A percentile compares a stretch with the other conserved stretches of the same genome.
phyloP scores from a whole-genome alignment of 805 yeast species.

The Priceomyces haplophilus region DNA sequence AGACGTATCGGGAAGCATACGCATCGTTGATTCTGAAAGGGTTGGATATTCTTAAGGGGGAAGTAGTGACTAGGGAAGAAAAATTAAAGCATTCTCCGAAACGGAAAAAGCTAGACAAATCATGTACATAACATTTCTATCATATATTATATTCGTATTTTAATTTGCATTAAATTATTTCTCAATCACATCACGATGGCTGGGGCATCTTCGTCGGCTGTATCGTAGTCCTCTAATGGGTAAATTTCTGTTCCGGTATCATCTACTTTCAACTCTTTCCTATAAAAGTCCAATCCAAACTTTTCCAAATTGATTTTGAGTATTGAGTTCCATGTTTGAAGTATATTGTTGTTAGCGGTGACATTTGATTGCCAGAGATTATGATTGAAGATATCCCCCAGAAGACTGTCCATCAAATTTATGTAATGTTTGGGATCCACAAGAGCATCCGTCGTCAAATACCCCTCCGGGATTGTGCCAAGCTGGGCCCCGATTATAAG shows the following conservation, averaged over 20 bases:
- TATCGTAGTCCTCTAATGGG: conserved; percentile 19
- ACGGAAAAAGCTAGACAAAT: conserved; percentile 2
- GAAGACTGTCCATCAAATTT: conserved; percentile 19
- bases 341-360: conserved; percentile 15
- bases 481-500: conserved; percentile 35
- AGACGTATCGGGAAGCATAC: conserved; percentile 26
- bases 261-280: conserved; percentile 9
- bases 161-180: not conserved
- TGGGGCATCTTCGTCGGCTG: conserved; percentile 28
- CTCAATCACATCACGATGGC: conserved; percentile 14
- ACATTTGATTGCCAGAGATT: conserved; percentile 10
- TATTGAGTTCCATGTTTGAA: conserved; percentile 17
- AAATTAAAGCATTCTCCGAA: conserved; percentile 14
- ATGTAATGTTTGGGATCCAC: conserved; percentile 17
- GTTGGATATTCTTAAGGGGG: conserved; percentile 26
- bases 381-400: conserved; percentile 10
- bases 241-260: conserved; percentile 23
- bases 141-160: not conserved
- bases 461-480: conserved; percentile 40
- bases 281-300: conserved; percentile 9
- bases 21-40: conserved; percentile 24
- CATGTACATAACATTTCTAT: not conserved
- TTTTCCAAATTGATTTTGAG: conserved; percentile 7
- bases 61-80: conserved; percentile 25
- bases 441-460: conserved; percentile 20